phyloP scores from a whole-genome alignment of 2,329 filamentous ascomycete species.

The Apiospora marii region DNA sequence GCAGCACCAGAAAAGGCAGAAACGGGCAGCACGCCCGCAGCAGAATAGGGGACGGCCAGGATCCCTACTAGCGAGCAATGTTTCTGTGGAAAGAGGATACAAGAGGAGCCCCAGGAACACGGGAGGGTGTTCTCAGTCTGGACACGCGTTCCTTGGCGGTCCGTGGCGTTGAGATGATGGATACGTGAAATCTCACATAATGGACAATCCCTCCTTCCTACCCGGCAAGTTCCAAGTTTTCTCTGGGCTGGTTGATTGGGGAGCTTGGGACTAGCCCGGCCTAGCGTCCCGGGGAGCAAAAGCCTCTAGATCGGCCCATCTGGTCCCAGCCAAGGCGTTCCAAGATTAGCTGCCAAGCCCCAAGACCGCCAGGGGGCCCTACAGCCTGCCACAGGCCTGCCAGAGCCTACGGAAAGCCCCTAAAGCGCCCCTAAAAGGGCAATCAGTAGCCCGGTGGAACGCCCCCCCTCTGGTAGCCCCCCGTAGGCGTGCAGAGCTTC shows the following conservation, averaged over 20 bases:
- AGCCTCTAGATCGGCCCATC: constrained; percentile 18
- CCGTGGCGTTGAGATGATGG: constrained; percentile 15
- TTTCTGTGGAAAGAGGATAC: background rate
- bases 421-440: background rate
- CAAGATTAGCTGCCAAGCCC: constrained; percentile 15
- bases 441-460: background rate
- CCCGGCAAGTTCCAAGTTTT: constrained; percentile 13
- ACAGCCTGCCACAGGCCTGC: no score
- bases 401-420: background rate
- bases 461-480: background rate
- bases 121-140: constrained; percentile 6
- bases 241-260: background rate
- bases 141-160: constrained; percentile 15
- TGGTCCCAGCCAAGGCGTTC: constrained; percentile 17
- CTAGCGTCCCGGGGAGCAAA: background rate
- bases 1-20: background rate
- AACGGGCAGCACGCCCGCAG: constrained; percentile 1
- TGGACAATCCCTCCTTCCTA: background rate
- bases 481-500: background rate
- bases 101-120: background rate
- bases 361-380: background rate
- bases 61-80: background rate
- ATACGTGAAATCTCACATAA: background rate
- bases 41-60: constrained; percentile 1
- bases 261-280: background rate